Evolutionary conservation across 345 rosid species (phyloP).

Genomic region (Lepidium aucheri): DNA sequence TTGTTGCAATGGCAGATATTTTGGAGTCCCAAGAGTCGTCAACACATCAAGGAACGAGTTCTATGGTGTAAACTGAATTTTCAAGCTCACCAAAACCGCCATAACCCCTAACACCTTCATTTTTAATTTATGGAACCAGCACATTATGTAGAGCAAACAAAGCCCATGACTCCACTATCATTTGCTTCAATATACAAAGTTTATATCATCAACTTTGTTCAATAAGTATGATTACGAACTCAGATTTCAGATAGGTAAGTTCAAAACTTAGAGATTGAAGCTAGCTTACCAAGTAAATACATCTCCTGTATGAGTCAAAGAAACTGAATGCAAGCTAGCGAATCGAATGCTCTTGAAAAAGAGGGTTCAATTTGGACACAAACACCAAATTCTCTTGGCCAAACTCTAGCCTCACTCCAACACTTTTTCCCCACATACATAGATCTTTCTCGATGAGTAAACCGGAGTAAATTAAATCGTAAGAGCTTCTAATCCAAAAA

Average conservation of each 20-base stretch:
- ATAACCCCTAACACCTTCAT: constrained; percentile 76
- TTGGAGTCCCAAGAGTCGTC: constrained; percentile 55
- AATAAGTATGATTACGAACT: background rate
- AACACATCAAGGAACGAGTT: constrained; percentile 72
- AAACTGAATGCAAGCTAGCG: constrained; percentile 72
- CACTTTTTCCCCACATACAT: constrained; percentile 73
- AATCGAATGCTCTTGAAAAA: constrained; percentile 40
- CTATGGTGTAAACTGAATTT: constrained; percentile 75
- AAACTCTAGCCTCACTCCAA: constrained; percentile 82
- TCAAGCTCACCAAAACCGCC: constrained; percentile 97
- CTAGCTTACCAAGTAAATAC: constrained; percentile 69
- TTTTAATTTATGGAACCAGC: constrained; percentile 25
- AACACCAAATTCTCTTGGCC: constrained; percentile 73
- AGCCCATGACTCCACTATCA: background rate
- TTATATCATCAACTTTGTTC: background rate
- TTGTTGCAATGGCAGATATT: constrained; percentile 58
- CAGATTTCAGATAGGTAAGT: background rate
- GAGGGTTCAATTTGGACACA: constrained; percentile 58
- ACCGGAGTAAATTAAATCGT: constrained; percentile 80
- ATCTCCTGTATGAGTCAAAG: constrained; percentile 53
- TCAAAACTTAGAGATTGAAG: background rate
- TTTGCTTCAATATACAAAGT: background rate
- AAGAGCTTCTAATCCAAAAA: constrained; percentile 53
- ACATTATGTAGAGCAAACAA: constrained; percentile 9
- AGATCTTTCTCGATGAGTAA: constrained; percentile 42